Evolutionary conservation across 805 yeast genomes (phyloP).

Genomic region (Metschnikowia sp.): DNA sequence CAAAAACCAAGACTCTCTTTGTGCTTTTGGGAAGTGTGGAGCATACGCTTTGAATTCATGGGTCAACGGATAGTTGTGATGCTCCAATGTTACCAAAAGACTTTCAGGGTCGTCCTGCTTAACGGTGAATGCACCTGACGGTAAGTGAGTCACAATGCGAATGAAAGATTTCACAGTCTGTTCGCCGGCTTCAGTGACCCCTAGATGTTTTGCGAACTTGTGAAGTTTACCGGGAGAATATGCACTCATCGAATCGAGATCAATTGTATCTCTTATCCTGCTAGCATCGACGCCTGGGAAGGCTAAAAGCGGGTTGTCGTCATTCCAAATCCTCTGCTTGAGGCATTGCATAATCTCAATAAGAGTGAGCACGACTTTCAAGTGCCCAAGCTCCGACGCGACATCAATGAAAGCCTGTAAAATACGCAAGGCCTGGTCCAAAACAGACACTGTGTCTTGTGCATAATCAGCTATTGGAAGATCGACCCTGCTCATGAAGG

Average conservation of each 20-base stretch:
- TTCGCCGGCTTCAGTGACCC: conserved; percentile 27
- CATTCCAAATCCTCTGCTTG: conserved; percentile 87
- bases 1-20: conserved; percentile 91
- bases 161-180: conserved; percentile 41
- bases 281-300: conserved; percentile 45
- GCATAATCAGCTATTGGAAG: conserved; percentile 93
- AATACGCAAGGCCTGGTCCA: conserved; percentile 92
- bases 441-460: conserved; percentile 88
- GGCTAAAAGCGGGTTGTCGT: conserved; percentile 61
- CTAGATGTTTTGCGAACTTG: conserved; percentile 35
- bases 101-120: conserved; percentile 33
- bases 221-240: conserved; percentile 32
- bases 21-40: conserved; percentile 84
- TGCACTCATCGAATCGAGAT: conserved; percentile 43
- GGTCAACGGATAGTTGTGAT: conserved; percentile 48
- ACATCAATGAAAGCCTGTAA: conserved; percentile 90
- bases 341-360: conserved; percentile 77
- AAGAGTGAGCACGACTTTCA: conserved; percentile 56
- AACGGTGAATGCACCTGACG: conserved; percentile 50
- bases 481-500: conserved; percentile 66
- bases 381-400: conserved; percentile 77
- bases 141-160: conserved; percentile 53
- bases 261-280: conserved; percentile 10
- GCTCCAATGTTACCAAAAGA: conserved; percentile 48
- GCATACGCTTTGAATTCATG: conserved; percentile 66